Base-by-base conservation (phyloP, 2,329 filamentous ascomycete species). In the Torrubiellomyces zombiae region DNA sequence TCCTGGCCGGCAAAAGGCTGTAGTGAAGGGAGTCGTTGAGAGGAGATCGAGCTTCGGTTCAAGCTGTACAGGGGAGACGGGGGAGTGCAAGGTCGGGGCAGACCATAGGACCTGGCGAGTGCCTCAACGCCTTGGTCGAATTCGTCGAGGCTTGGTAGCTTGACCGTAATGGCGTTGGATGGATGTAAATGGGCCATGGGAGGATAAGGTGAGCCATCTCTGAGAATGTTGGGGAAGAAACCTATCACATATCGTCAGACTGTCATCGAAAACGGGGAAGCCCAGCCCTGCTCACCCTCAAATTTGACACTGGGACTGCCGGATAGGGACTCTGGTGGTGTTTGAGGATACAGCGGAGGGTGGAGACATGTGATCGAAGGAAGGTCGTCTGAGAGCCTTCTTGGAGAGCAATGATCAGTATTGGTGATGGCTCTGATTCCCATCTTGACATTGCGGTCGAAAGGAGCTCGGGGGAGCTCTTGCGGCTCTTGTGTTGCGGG, bases 61-160 rank as follows among this genome's bases (percentile, higher is more conserved):
- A 47, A 23, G 18, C 34, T 34, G 9, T 36, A 36, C 6, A 46
- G 38, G 24, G 44, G 41, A 7, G 46, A 48, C n/a, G 38, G 32
- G 14, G 38, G 37, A 8, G 38, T 38, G 32, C 42, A 42, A 6
- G 38, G 32, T 13, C 36, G 42, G 7, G 29, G 29, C 14, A 40
- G 40, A 13, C 46, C 47, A 27, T 48, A 37, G 10, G 37, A 38
- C 24, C 44, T 38, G 12, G 42, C 45, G 13, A 53, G 37, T 10
- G 44, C 44, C 24, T 53, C 43, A n/a, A 53, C 49, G 9, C 47
- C 50, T 29, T 45, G 43, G 21, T 50, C 50, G 23, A 53, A 53
- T 28, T 53, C 48, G 18, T 43, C 40, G 13, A 53, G 33, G 25
- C 48, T 52, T 5, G 50, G 50, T 16, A 53, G 44, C 21, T 36